Percentiles rank a stretch among this genome's conserved stretches.
phyloP scores from a whole-genome alignment of 2,329 filamentous ascomycete species.

The Sordariomycetes sp. region DNA sequence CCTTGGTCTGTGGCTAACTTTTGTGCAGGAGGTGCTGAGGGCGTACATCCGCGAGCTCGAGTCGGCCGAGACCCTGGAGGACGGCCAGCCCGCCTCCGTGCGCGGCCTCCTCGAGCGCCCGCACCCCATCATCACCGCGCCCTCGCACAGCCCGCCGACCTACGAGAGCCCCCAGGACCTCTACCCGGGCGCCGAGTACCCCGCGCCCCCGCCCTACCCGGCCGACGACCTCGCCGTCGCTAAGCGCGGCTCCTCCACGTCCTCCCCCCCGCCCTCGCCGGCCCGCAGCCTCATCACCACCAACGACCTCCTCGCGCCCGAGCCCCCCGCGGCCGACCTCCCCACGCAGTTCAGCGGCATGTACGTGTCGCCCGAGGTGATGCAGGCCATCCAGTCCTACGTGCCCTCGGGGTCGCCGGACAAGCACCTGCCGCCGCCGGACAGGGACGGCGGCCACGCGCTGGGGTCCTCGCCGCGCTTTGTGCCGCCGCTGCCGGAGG shows the following conservation, averaged over 20 bases:
- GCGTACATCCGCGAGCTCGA: slow-evolving; percentile 52
- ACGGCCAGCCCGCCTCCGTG: slow-evolving; percentile 35
- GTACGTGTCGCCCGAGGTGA: slow-evolving; percentile 21
- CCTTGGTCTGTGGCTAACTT: neutral
- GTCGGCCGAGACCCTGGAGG: slow-evolving; percentile 30
- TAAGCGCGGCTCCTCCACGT: slow-evolving; percentile 10
- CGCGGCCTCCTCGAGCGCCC: slow-evolving; percentile 39
- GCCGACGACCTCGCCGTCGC: neutral
- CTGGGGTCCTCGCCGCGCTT: slow-evolving; percentile 3
- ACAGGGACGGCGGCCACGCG: neutral
- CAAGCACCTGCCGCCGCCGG: neutral
- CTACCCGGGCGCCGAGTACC: slow-evolving; percentile 26
- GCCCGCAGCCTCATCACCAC: slow-evolving; percentile 41
- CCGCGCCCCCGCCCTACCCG: slow-evolving; percentile 12
- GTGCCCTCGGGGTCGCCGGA: neutral
- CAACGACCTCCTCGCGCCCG: slow-evolving; percentile 38
- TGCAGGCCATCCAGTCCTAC: slow-evolving; percentile 17
- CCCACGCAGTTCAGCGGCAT: slow-evolving; percentile 28
- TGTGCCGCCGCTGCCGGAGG: slow-evolving; percentile 3
- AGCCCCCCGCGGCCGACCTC: slow-evolving; percentile 32
- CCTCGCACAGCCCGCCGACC: slow-evolving; percentile 8
- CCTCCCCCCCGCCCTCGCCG: slow-evolving; percentile 23
- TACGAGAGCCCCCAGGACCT: slow-evolving; percentile 21
- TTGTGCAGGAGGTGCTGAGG: slow-evolving; percentile 40
- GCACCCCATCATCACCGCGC: slow-evolving; percentile 12